Conservation (phyloP, 768 basidiomycete genomes). For the Candolleomyces efflorescens region DNA sequence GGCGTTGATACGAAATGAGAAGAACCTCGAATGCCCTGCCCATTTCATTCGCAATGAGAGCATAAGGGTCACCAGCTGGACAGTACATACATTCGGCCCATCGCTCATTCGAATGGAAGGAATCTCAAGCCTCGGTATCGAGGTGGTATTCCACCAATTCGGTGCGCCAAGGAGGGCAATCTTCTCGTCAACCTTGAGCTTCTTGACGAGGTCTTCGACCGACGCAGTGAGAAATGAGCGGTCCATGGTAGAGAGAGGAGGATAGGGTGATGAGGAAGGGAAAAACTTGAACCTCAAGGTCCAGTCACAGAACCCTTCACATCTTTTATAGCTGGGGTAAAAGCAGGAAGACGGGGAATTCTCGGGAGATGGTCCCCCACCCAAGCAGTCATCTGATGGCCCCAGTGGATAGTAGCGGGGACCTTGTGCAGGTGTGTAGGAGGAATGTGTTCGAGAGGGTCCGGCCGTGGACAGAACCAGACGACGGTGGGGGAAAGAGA, state of each 20-base stretch:
- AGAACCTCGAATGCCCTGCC: constrained; percentile 62
- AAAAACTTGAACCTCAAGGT: too few species aligned
- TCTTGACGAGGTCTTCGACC: constrained; percentile 47
- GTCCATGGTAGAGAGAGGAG: neutral
- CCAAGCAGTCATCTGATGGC: neutral
- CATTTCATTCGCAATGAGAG: neutral
- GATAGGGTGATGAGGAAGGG: neutral
- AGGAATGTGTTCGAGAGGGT: too few species aligned
- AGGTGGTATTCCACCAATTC: constrained; percentile 68
- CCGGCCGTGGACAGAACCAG: too few species aligned
- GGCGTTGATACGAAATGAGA: constrained; percentile 62
- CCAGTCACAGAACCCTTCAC: too few species aligned
- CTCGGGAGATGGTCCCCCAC: neutral
- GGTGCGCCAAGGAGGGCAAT: constrained; percentile 58
- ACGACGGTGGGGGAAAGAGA: neutral
- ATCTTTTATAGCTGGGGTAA: too few species aligned
- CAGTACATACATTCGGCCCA: constrained; percentile 50
- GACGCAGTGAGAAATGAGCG: constrained; percentile 50
- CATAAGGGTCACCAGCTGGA: neutral
- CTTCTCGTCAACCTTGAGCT: constrained; percentile 60
- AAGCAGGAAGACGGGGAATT: neutral
- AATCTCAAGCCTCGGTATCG: constrained; percentile 54
- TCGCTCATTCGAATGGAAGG: constrained; percentile 70
- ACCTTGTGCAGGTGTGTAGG: too few species aligned
- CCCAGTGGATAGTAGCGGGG: neutral